Evolutionary conservation across 805 yeast species (phyloP).

Genomic region (Zygotorulaspora danielsina): DNA sequence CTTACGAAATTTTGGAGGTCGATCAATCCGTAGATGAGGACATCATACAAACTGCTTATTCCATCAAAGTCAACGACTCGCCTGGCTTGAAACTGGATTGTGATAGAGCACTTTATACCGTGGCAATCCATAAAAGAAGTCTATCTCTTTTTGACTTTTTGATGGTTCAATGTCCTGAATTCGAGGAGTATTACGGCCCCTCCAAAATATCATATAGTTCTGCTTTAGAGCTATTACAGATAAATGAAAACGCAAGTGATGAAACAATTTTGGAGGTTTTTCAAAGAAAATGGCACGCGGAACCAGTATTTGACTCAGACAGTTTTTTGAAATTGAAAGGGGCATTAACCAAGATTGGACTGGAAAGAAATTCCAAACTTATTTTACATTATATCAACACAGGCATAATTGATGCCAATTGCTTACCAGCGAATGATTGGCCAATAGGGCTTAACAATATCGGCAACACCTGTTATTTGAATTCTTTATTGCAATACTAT

Average conservation of each 20-base stretch:
- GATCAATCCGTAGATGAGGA: constrained; percentile 59
- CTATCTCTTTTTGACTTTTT: constrained; percentile 53
- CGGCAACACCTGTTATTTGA: constrained; percentile 93
- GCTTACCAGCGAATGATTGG: constrained; percentile 61
- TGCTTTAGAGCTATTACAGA: constrained; percentile 49
- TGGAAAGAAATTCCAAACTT: constrained; percentile 49
- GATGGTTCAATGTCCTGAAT: constrained; percentile 35
- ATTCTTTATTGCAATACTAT: constrained; percentile 85
- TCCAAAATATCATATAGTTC: constrained; percentile 34
- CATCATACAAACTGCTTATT: constrained; percentile 69
- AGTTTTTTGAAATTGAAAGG: constrained; percentile 55
- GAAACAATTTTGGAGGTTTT: constrained; percentile 38
- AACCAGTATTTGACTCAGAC: constrained; percentile 30
- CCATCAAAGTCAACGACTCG: constrained; percentile 55
- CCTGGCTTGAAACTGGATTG: constrained; percentile 38
- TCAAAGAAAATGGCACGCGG: constrained; percentile 32
- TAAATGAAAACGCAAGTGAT: constrained; percentile 50
- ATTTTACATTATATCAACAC: constrained; percentile 53
- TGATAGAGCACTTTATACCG: constrained; percentile 56
- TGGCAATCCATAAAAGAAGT: constrained; percentile 57
- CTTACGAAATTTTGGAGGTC: constrained; percentile 50
- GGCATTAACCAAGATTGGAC: constrained; percentile 55
- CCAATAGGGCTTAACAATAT: constrained; percentile 93
- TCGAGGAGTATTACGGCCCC: constrained; percentile 25
- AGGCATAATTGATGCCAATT: constrained; percentile 58